phyloP scores from a whole-genome alignment of 176 grass and related monocot species.

The Hyparrhenia diplandra region DNA sequence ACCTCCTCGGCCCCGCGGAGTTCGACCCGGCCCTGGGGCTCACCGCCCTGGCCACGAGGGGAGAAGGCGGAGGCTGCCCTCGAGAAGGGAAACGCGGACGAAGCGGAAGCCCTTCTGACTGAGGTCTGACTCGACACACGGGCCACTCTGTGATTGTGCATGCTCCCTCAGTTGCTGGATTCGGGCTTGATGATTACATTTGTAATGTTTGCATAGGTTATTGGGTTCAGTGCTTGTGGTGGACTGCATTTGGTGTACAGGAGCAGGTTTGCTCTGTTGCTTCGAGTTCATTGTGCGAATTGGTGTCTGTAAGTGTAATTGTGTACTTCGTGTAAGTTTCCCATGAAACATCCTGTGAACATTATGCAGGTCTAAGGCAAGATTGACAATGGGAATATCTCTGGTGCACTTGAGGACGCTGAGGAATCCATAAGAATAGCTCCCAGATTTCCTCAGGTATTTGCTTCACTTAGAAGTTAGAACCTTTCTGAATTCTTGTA shows the following conservation, averaged over 20 bases:
- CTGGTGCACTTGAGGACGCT: constrained; percentile 53
- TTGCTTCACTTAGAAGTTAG: constrained; percentile 18
- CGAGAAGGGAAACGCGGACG: constrained; percentile 38
- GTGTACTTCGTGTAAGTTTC: background rate
- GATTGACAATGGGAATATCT: constrained; percentile 45
- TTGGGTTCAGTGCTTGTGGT: constrained; percentile 49
- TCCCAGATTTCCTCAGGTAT: constrained; percentile 60
- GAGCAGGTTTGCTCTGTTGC: constrained; percentile 46
- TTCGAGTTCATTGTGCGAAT: background rate
- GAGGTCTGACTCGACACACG: constrained; percentile 32
- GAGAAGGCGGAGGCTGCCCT: constrained; percentile 61
- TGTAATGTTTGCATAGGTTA: constrained; percentile 35
- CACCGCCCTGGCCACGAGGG: constrained; percentile 38
- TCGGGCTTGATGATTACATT: background rate
- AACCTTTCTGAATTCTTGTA: background rate
- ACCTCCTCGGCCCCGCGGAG: constrained; percentile 43
- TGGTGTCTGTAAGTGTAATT: background rate
- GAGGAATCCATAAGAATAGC: constrained; percentile 61
- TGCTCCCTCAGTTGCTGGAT: background rate
- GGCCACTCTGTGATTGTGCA: background rate
- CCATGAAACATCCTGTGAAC: background rate
- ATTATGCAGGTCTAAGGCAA: constrained; percentile 68
- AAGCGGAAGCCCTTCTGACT: constrained; percentile 72
- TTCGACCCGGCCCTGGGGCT: constrained; percentile 58
- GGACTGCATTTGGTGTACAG: constrained; percentile 60